phyloP scores from a whole-genome alignment of 2,329 filamentous ascomycete species.

The Claviceps fusiformis region DNA sequence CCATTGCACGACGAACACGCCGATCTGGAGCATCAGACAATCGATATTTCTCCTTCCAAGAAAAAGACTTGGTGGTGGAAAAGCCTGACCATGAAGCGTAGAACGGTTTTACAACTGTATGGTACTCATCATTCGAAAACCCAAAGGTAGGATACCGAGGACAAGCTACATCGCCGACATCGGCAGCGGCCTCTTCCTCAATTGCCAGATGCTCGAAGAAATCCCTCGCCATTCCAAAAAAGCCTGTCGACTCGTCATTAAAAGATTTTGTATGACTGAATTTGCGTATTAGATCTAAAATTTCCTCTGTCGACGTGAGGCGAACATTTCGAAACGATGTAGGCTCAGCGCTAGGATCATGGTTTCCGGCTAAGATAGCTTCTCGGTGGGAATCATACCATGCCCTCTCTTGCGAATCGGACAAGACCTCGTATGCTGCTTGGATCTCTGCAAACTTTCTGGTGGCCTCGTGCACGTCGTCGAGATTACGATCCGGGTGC shows the following conservation, averaged over 20 bases:
- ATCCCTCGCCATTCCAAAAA: constrained; percentile 66
- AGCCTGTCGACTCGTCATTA: constrained; percentile 65
- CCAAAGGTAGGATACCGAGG: constrained; percentile 75
- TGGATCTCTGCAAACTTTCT: constrained; percentile 82
- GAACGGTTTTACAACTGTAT: constrained; percentile 65
- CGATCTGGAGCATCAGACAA: constrained; percentile 80
- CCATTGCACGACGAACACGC: constrained; percentile 68
- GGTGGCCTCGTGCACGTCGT: constrained; percentile 72
- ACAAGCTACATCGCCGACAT: constrained; percentile 48
- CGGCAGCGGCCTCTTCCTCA: constrained; percentile 66
- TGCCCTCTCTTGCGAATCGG: constrained; percentile 84
- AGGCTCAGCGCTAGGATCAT: constrained; percentile 32
- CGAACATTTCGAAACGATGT: constrained; percentile 55
- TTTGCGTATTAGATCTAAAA: constrained; percentile 62
- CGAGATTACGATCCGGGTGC: constrained; percentile 87
- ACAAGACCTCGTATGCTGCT: constrained; percentile 88
- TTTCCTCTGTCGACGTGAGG: constrained; percentile 68
- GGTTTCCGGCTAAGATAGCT: constrained; percentile 60
- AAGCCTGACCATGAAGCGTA: constrained; percentile 74
- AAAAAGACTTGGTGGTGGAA: constrained; percentile 70
- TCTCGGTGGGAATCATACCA: constrained; percentile 97
- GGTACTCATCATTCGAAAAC: constrained; percentile 57
- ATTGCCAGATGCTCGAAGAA: constrained; percentile 68
- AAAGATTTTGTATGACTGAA: constrained; percentile 72
- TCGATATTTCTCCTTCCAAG: constrained; percentile 79